Percentiles rank a stretch among this genome's conserved stretches.
phyloP scores from a whole-genome alignment of 768 basidiomycete species.

The Heimioporus sp. region DNA sequence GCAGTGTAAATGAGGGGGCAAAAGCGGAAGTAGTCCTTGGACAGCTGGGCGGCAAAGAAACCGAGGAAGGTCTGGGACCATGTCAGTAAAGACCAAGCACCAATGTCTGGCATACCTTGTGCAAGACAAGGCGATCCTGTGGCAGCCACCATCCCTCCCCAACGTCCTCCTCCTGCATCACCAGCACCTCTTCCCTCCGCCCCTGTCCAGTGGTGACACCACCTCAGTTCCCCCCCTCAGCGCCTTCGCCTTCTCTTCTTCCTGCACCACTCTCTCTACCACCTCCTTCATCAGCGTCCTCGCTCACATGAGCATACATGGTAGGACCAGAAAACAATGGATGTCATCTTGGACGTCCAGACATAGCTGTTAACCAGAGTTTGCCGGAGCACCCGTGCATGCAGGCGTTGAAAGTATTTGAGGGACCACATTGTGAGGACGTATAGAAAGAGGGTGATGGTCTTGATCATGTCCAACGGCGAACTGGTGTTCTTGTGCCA shows the following conservation, averaged over 20 bases:
- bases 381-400: constrained; percentile 35
- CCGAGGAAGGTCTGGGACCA: constrained; percentile 23
- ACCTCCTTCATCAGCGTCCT: neutral
- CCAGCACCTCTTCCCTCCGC: constrained; percentile 21
- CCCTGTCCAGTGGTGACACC: constrained; percentile 20
- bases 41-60: constrained; percentile 23
- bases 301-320: neutral
- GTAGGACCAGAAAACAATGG: no score
- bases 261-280: neutral
- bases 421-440: constrained; percentile 27
- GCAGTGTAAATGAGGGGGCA: constrained; percentile 16
- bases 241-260: neutral
- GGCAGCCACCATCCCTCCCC: constrained; percentile 28
- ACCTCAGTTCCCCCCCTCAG: constrained; percentile 11
- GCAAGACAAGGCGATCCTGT: constrained; percentile 46
- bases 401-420: constrained; percentile 32
- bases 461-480: constrained; percentile 32
- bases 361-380: constrained; percentile 26
- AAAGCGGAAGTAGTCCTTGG: constrained; percentile 25
- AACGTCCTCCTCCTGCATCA: constrained; percentile 23
- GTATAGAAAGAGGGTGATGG: constrained; percentile 34
- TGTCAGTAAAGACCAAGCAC: constrained; percentile 4
- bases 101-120: constrained; percentile 43
- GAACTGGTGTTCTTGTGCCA: constrained; percentile 8
- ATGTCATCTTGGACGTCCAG: constrained; percentile 24